Conservation (phyloP, 1,284 basidiomycete species). For the Phellopilus nigrolimitatus region DNA sequence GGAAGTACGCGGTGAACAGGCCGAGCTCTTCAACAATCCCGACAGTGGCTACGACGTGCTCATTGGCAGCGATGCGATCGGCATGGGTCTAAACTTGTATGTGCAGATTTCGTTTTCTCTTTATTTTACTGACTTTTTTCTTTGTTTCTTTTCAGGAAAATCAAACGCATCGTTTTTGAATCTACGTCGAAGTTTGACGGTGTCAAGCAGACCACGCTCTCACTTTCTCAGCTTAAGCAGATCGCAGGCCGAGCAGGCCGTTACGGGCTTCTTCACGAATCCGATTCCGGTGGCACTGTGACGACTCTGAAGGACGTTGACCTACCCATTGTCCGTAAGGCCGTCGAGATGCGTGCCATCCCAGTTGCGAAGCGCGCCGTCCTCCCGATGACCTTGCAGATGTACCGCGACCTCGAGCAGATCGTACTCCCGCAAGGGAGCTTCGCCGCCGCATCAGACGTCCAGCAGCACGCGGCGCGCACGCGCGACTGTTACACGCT, state of each 20-base stretch:
- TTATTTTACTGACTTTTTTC: neutral
- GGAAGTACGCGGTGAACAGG: constrained; percentile 86
- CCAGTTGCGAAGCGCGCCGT: constrained; percentile 34
- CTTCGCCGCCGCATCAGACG: constrained; percentile 9
- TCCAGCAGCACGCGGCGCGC: neutral
- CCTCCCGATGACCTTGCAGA: constrained; percentile 25
- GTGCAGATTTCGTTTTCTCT: constrained; percentile 29
- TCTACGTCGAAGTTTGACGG: constrained; percentile 75
- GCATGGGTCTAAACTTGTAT: constrained; percentile 94
- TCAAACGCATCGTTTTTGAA: constrained; percentile 87
- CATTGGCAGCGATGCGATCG: constrained; percentile 89
- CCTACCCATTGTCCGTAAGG: constrained; percentile 54
- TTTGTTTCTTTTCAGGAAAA: constrained; percentile 56
- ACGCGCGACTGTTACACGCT: constrained; percentile 5
- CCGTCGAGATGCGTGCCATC: constrained; percentile 36
- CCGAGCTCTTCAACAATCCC: constrained; percentile 81
- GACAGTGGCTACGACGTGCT: constrained; percentile 78
- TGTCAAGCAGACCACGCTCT: constrained; percentile 46
- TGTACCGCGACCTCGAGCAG: constrained; percentile 15
- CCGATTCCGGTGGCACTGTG: constrained; percentile 49
- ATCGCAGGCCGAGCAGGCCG: constrained; percentile 95
- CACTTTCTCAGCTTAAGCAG: constrained; percentile 87
- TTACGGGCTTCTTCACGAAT: constrained; percentile 69
- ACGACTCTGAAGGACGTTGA: constrained; percentile 71
- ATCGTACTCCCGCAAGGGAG: constrained; percentile 2